Base-by-base conservation (phyloP, 192 early-diverging fungal genomes). In the Blastocladiella britannica region DNA sequence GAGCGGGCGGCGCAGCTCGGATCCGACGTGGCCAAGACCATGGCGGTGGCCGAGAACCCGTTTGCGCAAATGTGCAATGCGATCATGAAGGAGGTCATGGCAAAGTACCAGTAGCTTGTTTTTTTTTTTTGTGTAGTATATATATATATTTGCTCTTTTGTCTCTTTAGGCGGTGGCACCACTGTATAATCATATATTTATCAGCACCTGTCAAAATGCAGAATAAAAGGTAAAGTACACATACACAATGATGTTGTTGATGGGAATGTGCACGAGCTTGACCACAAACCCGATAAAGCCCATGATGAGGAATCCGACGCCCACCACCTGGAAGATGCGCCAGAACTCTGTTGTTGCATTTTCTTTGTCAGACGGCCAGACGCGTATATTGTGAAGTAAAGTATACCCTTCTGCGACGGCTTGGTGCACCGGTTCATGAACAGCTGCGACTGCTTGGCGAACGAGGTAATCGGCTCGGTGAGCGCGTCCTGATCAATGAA, bases 221-320 rank as follows among this genome's bases (percentile, higher is more conserved):
- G n/a, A n/a, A n/a, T n/a, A n/a, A n/a, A n/a, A n/a, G n/a, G n/a
- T n/a, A n/a, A n/a, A n/a, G n/a, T n/a, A n/a, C n/a, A 6, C 37
- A 20, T 47, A 47, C 37, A 99, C 95, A 65, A 99, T 88, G 68
- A 99, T 95, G 79, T 96, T 95, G 83, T 96, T 97, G 79, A 99
- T 97, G 57, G 95, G 95, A 73, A 99, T 99, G 72, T 99, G 95
- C 59, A 99, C 90, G 65, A 99, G 78, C 79, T 99, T 99, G 66
- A 94, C 89, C 72, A 97, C 84, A 66, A 89, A 97, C 27, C 93
- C 93, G 67, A 97, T 85, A 67, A 87, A 89, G 63, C 93, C 93
- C 81, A 97, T 90, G 31, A 91, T 81, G 61, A 91, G 67, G 64
- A 97, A 97, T 7, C 93, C 93, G 71, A 94, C 87, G 29, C 81